phyloP scores from a whole-genome alignment of 176 grass and related monocot species.

The Elaeis guineensis region DNA sequence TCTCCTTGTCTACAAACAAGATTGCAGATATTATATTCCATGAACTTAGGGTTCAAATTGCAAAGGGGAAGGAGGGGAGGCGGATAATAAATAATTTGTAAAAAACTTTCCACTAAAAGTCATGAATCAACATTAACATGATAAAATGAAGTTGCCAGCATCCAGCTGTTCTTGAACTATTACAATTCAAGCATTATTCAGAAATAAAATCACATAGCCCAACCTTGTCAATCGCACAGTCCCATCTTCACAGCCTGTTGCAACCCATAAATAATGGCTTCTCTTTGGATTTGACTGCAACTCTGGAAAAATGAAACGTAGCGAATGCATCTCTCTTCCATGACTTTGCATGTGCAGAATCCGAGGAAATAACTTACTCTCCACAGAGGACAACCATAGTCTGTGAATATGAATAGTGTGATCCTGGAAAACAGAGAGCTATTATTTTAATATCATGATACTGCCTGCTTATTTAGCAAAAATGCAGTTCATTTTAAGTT shows the following conservation, averaged over 20 bases:
- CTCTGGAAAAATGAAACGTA: conserved; percentile 58
- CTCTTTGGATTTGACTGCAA: conserved; percentile 26
- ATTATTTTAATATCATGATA: background rate
- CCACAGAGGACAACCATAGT: conserved; percentile 42
- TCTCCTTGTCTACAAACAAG: too few species aligned
- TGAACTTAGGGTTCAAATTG: too few species aligned
- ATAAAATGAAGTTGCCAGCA: too few species aligned
- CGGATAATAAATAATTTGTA: too few species aligned
- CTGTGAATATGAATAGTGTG: conserved; percentile 69
- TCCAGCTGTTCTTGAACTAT: too few species aligned
- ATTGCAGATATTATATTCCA: too few species aligned
- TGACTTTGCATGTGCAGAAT: conserved; percentile 81
- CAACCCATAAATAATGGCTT: conserved; percentile 36
- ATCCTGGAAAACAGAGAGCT: conserved; percentile 38
- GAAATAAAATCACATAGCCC: conserved; percentile 3
- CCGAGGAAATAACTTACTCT: conserved; percentile 63
- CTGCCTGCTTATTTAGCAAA: too few species aligned
- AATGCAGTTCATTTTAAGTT: background rate
- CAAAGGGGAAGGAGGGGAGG: too few species aligned
- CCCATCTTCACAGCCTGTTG: conserved; percentile 94
- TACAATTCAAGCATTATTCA: background rate
- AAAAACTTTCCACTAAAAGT: too few species aligned
- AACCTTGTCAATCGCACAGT: conserved; percentile 83
- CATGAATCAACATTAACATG: too few species aligned
- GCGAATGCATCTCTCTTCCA: conserved; percentile 87